Percentiles rank a stretch among this genome's conserved stretches.
phyloP scores from a whole-genome alignment of 352 stramenopile species.

The Phytophthora citricola region DNA sequence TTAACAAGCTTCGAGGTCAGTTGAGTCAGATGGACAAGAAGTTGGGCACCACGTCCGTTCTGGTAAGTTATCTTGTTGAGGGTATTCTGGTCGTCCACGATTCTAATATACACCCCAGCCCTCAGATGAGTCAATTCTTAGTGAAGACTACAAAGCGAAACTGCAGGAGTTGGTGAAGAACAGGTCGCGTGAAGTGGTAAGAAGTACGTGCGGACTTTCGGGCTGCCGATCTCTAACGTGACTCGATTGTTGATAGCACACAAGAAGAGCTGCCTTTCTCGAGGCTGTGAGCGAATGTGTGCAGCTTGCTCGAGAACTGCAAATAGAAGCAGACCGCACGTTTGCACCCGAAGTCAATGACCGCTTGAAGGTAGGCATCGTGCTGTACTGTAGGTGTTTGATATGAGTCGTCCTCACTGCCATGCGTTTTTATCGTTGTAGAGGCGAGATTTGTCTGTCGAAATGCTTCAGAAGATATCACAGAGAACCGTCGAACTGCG shows the following conservation, averaged over 20 bases:
- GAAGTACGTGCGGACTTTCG: background rate
- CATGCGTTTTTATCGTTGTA: background rate
- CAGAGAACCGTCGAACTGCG: slow-evolving; percentile 43
- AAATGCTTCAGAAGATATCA: slow-evolving; percentile 46
- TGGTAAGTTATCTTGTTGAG: slow-evolving; percentile 16
- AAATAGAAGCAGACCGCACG: slow-evolving; percentile 25
- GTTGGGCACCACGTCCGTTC: slow-evolving; percentile 27
- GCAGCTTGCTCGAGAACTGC: slow-evolving; percentile 31
- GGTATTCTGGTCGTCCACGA: background rate
- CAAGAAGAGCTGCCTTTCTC: slow-evolving; percentile 30
- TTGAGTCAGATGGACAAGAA: slow-evolving; percentile 34
- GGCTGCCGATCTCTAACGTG: background rate
- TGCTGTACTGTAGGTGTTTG: background rate
- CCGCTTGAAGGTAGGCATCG: slow-evolving; percentile 32
- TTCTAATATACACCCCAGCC: slow-evolving; percentile 18
- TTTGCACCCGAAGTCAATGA: slow-evolving; percentile 29
- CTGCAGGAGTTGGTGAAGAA: slow-evolving; percentile 25
- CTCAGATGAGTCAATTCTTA: slow-evolving; percentile 17
- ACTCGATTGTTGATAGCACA: slow-evolving; percentile 16
- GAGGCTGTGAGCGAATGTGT: slow-evolving; percentile 37
- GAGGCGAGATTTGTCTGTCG: slow-evolving; percentile 35
- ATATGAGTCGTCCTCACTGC: too few relatives aligned
- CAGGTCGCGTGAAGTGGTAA: slow-evolving; percentile 41
- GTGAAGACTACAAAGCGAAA: slow-evolving; percentile 31
- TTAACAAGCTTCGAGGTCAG: slow-evolving; percentile 29